A percentile compares a stretch with the other conserved stretches of the same genome.
Conservation (phyloP, 768 basidiomycete genomes). For the Boletellus sp. region DNA sequence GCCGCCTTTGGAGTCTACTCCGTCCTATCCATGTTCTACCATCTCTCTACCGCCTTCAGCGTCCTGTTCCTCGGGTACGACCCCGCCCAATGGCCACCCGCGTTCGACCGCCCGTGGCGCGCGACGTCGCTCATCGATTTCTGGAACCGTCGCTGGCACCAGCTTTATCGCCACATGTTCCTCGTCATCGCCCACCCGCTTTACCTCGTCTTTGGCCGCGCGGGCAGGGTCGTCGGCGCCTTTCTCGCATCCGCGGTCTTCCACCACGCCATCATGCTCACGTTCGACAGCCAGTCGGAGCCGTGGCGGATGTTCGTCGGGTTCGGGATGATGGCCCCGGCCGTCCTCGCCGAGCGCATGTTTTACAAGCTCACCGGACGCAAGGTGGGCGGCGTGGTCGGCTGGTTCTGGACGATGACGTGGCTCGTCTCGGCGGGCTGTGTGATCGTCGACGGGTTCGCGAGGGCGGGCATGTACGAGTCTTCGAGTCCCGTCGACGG, state of each 20-base stretch:
- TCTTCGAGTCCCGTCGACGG: neutral
- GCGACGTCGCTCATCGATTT: too few species aligned
- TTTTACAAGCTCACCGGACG: neutral
- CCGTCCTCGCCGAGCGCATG: neutral
- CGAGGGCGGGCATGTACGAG: neutral
- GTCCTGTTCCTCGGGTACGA: too few species aligned
- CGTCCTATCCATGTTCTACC: slow-evolving; percentile 36
- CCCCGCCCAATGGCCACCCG: too few species aligned
- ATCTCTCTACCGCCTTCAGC: slow-evolving; percentile 19
- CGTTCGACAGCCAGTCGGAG: neutral
- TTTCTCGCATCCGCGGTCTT: too few species aligned
- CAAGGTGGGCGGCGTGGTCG: neutral
- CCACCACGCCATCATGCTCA: neutral
- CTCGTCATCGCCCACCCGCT: too few species aligned
- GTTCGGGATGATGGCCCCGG: neutral
- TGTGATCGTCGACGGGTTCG: neutral
- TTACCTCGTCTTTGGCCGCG: neutral
- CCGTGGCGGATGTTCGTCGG: neutral
- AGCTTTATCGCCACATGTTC: too few species aligned
- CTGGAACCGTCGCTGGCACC: too few species aligned
- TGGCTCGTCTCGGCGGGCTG: neutral
- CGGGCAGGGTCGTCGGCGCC: neutral
- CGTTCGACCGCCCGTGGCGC: too few species aligned
- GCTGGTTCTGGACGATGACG: neutral
- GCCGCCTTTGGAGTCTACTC: slow-evolving; percentile 43